These are phyloP conservation scores for Dictyophora rubrovolvata DNA, from an alignment of 768 basidiomycete genomes.

Conservation along the genomic window DNA sequence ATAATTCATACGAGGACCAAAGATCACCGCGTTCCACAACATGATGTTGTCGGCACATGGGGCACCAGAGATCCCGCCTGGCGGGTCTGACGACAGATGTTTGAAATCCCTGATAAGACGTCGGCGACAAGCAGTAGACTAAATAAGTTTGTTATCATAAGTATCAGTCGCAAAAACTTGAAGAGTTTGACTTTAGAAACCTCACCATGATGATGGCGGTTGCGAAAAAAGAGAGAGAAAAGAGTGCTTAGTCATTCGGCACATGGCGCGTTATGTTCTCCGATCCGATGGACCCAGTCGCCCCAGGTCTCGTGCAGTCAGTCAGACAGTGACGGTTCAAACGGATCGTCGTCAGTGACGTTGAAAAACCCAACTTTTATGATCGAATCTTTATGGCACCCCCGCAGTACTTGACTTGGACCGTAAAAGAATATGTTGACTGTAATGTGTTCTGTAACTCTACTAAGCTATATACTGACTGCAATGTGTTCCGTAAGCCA, in stretches of 20 bases:
- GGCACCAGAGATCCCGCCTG: constrained; percentile 91
- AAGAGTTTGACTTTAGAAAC: background rate
- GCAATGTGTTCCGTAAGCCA: too few relatives aligned
- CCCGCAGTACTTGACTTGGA: too few relatives aligned
- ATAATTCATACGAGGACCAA: constrained; percentile 74
- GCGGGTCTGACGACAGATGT: constrained; percentile 87
- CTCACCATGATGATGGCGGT: background rate
- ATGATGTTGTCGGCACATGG: constrained; percentile 98
- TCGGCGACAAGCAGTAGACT: constrained; percentile 92
- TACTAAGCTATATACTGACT: too few relatives aligned
- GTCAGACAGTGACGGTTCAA: too few relatives aligned
- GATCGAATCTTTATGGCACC: too few relatives aligned
- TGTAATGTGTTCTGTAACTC: too few relatives aligned
- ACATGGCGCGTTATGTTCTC: background rate
- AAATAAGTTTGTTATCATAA: background rate
- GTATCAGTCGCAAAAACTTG: background rate
- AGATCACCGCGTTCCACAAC: constrained; percentile 99
- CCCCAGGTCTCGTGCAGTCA: too few relatives aligned
- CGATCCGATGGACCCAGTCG: too few relatives aligned
- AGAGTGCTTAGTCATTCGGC: background rate
- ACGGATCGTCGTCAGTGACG: too few relatives aligned
- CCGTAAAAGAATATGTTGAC: too few relatives aligned
- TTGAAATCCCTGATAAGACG: constrained; percentile 98
- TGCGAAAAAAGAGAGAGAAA: background rate
- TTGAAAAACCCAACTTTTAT: too few relatives aligned